Base-by-base conservation (phyloP, 169 alveolate species). In the Hammondia hammondi region DNA sequence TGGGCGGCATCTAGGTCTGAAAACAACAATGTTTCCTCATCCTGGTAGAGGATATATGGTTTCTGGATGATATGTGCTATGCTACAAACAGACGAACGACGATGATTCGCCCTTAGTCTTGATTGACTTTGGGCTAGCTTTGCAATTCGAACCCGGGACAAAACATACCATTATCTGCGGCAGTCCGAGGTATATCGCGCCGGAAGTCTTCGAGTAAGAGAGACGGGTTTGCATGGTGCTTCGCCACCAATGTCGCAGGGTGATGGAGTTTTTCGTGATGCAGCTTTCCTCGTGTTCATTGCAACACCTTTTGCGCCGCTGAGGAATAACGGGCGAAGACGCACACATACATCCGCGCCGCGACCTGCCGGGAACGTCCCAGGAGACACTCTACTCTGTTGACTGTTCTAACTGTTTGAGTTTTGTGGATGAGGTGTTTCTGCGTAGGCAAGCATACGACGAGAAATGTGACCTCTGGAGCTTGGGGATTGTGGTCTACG, bases 121-220 rank as follows among this genome's bases (percentile, higher is more conserved):
- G 56, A 82, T 82, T 5, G 89, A 82, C 39, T 82, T 82, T 43
- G 89, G 89, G 56, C 89, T 82, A 29, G 56, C 89, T 27, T 45
- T 27, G 14, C 89, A 39, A 10, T 82, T 82, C 39, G 32, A 12
- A 27, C 57, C n/a, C 57, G 89, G 89, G n/a, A 24, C 9, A 7
- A 39, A 19, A 27, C 71, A 45, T 21, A 45, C n/a, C 71, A 21
- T 37, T 35, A 12, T 82, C 71, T 82, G 89, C 70, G 89, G 89
- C 67, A 82, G 89, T 37, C 89, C 89, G 37, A 61, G 89, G n/a
- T 82, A 82, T 45, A 82, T 82, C 89, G 89, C 89, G 5, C 89
- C 89, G 56, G 89, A 82, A 82, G 89, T 82, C 32, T 46, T 19
- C 21, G 9, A 45, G 89, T 82, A n/a, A 82, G 71, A 14, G 17